Evolutionary conservation across 2,329 filamentous ascomycete species (phyloP).

Genomic region (Claviceps pusilla): DNA sequence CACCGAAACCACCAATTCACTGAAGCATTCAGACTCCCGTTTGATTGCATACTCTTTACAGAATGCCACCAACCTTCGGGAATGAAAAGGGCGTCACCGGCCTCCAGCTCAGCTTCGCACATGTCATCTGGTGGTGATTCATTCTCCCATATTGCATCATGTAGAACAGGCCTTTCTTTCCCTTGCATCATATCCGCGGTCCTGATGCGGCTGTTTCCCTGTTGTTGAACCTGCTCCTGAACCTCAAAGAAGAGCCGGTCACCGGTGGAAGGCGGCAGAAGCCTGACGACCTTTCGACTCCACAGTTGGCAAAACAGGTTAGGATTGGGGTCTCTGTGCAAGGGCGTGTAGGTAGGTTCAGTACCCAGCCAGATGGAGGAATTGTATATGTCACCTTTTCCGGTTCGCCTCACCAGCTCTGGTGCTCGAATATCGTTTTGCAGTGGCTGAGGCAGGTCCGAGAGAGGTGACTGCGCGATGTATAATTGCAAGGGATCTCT

Average conservation of each 20-base stretch:
- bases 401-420: slow-evolving; percentile 42
- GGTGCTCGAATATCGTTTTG: slow-evolving; percentile 55
- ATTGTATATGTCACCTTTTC: slow-evolving; percentile 72
- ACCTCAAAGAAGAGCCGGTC: slow-evolving; percentile 44
- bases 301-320: slow-evolving; percentile 81
- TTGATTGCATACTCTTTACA: slow-evolving; percentile 22
- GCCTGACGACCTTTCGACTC: slow-evolving; percentile 55
- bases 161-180: slow-evolving; percentile 48
- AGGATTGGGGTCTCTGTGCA: slow-evolving; percentile 86
- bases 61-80: slow-evolving; percentile 32
- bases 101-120: slow-evolving; percentile 39
- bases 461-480: slow-evolving; percentile 66
- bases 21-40: slow-evolving; percentile 25
- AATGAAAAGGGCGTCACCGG: slow-evolving; percentile 32
- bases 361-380: slow-evolving; percentile 80
- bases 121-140: slow-evolving; percentile 18
- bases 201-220: slow-evolving; percentile 39
- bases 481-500: slow-evolving; percentile 43
- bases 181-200: slow-evolving; percentile 88
- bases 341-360: slow-evolving; percentile 74
- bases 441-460: slow-evolving; percentile 49
- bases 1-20: slow-evolving; percentile 33
- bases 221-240: slow-evolving; percentile 23
- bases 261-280: slow-evolving; percentile 53
- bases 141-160: slow-evolving; percentile 54